Evolutionary conservation across 495 filamentous ascomycete species (phyloP).

Genomic region (Neurospora terricola): DNA sequence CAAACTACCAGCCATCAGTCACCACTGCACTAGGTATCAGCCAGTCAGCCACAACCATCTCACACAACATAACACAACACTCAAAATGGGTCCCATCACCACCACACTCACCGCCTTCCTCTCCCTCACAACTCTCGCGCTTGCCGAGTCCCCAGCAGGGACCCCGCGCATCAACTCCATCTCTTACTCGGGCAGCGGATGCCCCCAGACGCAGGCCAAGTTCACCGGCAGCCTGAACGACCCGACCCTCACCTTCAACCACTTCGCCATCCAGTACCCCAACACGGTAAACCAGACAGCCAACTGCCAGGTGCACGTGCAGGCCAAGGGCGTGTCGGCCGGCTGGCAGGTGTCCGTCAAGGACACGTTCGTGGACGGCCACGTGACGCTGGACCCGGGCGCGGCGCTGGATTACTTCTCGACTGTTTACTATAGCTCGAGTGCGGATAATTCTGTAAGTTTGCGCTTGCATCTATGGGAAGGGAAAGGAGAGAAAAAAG

Average conservation of each 20-base stretch:
- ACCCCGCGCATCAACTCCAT: constrained; percentile 24
- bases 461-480: background rate
- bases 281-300: constrained; percentile 17
- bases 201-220: constrained; percentile 21
- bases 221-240: constrained; percentile 25
- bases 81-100: constrained; percentile 21
- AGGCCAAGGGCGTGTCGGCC: constrained; percentile 19
- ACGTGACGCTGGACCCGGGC: constrained; percentile 23
- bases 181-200: constrained; percentile 31
- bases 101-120: constrained; percentile 13
- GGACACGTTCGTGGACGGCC: constrained; percentile 25
- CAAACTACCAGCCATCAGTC: background rate
- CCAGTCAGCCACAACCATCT: background rate
- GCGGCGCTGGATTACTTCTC: constrained; percentile 25
- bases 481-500: background rate
- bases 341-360: constrained; percentile 36
- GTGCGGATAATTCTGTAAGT: constrained; percentile 27
- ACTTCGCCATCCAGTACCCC: constrained; percentile 24
- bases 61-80: background rate
- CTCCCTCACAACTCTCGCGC: constrained; percentile 14
- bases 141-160: constrained; percentile 10
- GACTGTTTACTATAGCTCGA: constrained; percentile 32
- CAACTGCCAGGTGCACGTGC: constrained; percentile 33
- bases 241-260: constrained; percentile 22
- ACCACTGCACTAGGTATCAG: background rate